A percentile compares a stretch with the other conserved stretches of the same genome.
phyloP scores from a whole-genome alignment of 768 basidiomycete genomes.

The Hypholoma sublateritium region DNA sequence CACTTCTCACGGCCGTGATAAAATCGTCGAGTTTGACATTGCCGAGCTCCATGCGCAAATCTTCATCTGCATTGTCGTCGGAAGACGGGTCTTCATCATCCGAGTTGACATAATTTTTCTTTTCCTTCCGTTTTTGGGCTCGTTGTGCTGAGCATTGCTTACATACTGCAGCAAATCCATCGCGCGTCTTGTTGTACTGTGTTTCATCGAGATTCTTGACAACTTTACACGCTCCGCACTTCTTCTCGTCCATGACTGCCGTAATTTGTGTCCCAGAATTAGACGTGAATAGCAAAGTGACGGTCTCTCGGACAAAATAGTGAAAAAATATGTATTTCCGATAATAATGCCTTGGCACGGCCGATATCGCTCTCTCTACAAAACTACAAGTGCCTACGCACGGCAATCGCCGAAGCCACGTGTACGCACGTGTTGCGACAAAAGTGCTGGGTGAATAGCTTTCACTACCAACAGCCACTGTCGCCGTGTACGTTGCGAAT shows the following conservation, averaged over 20 bases:
- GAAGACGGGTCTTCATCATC: not conserved
- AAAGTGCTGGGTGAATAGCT: too few relatives aligned
- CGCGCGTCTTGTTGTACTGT: not conserved
- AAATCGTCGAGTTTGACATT: not conserved
- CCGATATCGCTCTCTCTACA: too few relatives aligned
- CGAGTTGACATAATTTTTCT: not conserved
- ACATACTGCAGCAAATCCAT: not conserved
- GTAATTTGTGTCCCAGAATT: too few relatives aligned
- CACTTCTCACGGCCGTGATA: not conserved
- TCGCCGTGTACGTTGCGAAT: constrained; percentile 39
- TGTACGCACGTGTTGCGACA: too few relatives aligned
- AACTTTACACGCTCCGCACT: not conserved
- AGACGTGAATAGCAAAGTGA: too few relatives aligned
- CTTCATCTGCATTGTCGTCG: not conserved
- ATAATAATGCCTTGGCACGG: too few relatives aligned
- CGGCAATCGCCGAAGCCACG: too few relatives aligned
- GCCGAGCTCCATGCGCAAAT: not conserved
- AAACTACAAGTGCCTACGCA: too few relatives aligned
- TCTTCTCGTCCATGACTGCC: too few relatives aligned
- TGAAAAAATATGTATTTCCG: too few relatives aligned
- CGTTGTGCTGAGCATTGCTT: not conserved
- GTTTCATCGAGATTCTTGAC: not conserved
- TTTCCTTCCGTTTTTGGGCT: not conserved
- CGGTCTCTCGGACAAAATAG: too few relatives aligned
- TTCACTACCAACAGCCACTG: constrained; percentile 35